phyloP scores from a whole-genome alignment of 108 stramenopile genomes.

The Pseudonitzschia delicatissima region DNA sequence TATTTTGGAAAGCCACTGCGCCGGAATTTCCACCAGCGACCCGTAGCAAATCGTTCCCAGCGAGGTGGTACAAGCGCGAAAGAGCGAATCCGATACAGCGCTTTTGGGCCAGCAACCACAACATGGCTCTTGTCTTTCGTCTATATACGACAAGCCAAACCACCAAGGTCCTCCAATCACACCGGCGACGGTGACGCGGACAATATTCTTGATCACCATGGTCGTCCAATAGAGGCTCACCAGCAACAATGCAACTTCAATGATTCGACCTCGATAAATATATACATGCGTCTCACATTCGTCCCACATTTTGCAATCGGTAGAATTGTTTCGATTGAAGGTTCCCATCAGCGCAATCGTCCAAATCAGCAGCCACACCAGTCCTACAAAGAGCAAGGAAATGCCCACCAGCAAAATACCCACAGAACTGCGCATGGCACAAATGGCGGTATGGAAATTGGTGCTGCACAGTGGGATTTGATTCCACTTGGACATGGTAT shows the following conservation, averaged over 20 bases:
- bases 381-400: constrained; percentile 35
- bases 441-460: constrained; percentile 64
- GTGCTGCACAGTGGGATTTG: constrained; percentile 80
- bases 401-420: constrained; percentile 56
- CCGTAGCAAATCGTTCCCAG: constrained; percentile 76
- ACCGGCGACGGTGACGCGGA: constrained; percentile 72
- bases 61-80: constrained; percentile 38
- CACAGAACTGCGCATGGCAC: constrained; percentile 56
- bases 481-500: constrained; percentile 45
- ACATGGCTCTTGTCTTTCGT: neutral
- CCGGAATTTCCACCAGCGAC: constrained; percentile 38
- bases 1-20: constrained; percentile 5
- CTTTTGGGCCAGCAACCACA: neutral
- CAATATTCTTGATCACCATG: constrained; percentile 74
- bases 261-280: constrained; percentile 15
- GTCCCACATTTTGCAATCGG: constrained; percentile 24
- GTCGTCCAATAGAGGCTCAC: constrained; percentile 70
- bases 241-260: constrained; percentile 29
- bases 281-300: constrained; percentile 26
- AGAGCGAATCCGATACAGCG: constrained; percentile 34
- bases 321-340: constrained; percentile 44
- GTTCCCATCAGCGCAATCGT: constrained; percentile 61
- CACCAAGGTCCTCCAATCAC: constrained; percentile 84
- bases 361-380: constrained; percentile 61
- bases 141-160: constrained; percentile 26